These are phyloP conservation scores for Prunus armeniaca DNA, from an alignment of 306 rosid species.

Conservation along the genomic window DNA sequence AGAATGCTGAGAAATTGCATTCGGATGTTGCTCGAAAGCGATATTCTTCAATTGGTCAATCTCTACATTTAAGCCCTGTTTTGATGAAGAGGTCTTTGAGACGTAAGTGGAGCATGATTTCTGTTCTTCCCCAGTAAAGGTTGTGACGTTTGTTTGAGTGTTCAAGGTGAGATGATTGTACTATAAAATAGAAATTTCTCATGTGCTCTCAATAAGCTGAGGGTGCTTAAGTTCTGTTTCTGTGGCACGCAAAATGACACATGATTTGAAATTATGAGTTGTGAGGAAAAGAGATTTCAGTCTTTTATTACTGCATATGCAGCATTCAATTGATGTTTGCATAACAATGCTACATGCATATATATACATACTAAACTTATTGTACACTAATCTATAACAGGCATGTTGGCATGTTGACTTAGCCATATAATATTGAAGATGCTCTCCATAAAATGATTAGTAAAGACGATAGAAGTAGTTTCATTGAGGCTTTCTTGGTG, in stretches of 20 bases:
- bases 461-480: too few relatives aligned
- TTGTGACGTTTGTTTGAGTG: background rate
- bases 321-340: background rate
- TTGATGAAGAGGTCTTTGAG: constrained; percentile 54
- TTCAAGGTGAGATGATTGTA: background rate
- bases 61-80: constrained; percentile 48
- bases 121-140: constrained; percentile 16
- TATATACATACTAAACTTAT: too few relatives aligned
- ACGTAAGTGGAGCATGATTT: constrained; percentile 27
- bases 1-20: constrained; percentile 9
- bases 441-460: background rate
- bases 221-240: constrained; percentile 3
- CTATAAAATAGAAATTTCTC: constrained; percentile 15
- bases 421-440: background rate
- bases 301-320: background rate
- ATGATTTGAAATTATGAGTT: background rate
- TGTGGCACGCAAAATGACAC: background rate
- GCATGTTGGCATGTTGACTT: background rate
- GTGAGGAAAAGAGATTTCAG: background rate
- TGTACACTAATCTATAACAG: too few relatives aligned
- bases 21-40: constrained; percentile 18
- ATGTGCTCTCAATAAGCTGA: constrained; percentile 11
- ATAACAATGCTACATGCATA: background rate
- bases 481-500: too few relatives aligned
- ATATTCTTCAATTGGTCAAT: constrained; percentile 37